Conservation (phyloP, 1,284 basidiomycete species). For the Clitocybe nebularis region DNA sequence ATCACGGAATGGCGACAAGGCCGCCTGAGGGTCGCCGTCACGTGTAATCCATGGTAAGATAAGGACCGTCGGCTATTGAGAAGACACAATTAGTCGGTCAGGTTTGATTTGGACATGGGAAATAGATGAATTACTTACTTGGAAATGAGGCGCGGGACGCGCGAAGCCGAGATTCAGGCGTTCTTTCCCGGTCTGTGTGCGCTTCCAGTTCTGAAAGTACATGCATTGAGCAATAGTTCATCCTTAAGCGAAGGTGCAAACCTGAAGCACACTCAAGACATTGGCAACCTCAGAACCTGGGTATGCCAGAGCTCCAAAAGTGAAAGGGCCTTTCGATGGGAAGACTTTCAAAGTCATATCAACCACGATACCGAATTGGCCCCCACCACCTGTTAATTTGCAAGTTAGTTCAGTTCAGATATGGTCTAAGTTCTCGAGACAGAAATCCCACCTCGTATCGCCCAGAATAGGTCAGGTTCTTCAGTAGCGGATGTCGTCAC, state of each 20-base stretch:
- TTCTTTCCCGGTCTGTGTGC: too few species aligned
- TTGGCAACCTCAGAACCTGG: conserved; percentile 13
- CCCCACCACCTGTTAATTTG: conserved; percentile 32
- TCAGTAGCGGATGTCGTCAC: conserved; percentile 21
- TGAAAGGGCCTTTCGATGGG: conserved; percentile 20
- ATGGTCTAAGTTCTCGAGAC: neutral
- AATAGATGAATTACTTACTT: conserved; percentile 3
- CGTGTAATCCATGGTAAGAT: conserved; percentile 7
- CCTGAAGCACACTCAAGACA: conserved; percentile 12
- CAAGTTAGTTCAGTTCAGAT: neutral
- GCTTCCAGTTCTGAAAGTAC: neutral
- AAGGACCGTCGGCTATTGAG: conserved; percentile 3
- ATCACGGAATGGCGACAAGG: conserved; percentile 6
- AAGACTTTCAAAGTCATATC: conserved; percentile 34
- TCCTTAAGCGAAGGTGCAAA: neutral
- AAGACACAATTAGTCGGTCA: neutral
- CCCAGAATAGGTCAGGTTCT: conserved; percentile 24
- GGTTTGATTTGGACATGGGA: neutral
- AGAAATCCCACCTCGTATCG: conserved; percentile 18
- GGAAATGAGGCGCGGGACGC: conserved; percentile 7
- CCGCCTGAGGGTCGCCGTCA: neutral
- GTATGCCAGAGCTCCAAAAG: conserved; percentile 18
- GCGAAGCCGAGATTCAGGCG: neutral
- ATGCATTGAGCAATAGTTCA: neutral
- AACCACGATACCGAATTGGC: conserved; percentile 46